Conservation (phyloP, 495 filamentous ascomycete species). For the Friedmanniomyces endolithicus region DNA sequence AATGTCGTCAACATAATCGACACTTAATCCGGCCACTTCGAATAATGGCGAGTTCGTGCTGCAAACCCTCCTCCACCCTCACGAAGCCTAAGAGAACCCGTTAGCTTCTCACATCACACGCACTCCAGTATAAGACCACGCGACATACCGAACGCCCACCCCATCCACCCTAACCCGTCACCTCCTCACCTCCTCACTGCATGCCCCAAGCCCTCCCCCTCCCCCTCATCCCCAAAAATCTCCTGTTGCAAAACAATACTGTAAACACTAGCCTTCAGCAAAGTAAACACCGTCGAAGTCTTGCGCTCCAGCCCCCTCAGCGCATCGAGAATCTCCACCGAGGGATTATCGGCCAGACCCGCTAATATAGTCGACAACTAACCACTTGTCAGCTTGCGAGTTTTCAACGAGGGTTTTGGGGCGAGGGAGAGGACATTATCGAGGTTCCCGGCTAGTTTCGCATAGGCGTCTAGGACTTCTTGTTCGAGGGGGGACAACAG, state of each 20-base stretch:
- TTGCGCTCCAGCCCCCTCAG: constrained; percentile 81
- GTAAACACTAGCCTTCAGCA: constrained; percentile 96
- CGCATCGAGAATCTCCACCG: constrained; percentile 66
- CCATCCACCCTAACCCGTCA: too few relatives aligned
- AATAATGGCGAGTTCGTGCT: too few relatives aligned
- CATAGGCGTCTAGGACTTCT: constrained; percentile 88
- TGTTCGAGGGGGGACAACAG: constrained; percentile 75
- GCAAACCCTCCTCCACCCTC: too few relatives aligned
- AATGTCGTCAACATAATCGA: too few relatives aligned
- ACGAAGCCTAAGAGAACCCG: too few relatives aligned
- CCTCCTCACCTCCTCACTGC: background rate
- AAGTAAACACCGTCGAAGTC: constrained; percentile 82
- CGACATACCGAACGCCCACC: background rate
- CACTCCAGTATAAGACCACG: background rate
- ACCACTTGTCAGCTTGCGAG: background rate
- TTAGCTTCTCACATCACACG: too few relatives aligned
- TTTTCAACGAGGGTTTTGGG: background rate
- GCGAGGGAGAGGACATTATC: constrained; percentile 56
- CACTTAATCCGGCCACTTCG: too few relatives aligned
- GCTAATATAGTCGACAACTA: constrained; percentile 53
- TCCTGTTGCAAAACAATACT: constrained; percentile 96
- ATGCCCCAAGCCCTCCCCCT: background rate
- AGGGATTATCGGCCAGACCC: constrained; percentile 48
- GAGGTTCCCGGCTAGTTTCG: constrained; percentile 75
- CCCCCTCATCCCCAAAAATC: constrained; percentile 52